Conservation (phyloP, 768 basidiomycete genomes). For the Hypholoma sublateritium region DNA sequence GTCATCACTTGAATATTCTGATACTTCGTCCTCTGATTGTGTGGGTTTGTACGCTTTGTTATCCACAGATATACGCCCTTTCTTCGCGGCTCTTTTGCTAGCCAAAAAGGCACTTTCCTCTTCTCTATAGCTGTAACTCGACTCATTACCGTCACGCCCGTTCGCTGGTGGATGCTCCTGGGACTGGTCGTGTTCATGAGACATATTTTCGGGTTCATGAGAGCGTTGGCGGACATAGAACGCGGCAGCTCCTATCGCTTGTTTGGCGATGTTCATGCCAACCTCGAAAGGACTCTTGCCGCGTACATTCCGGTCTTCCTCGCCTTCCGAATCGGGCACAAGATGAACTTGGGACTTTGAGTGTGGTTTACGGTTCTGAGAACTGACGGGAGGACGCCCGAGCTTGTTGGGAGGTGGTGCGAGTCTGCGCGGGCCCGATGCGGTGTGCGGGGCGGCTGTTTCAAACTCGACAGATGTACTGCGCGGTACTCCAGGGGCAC, state of each 20-base stretch:
- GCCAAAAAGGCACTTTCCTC: slow-evolving; percentile 69
- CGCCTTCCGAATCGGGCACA: slow-evolving; percentile 72
- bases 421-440: slow-evolving; percentile 48
- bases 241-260: slow-evolving; percentile 52
- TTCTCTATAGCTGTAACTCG: slow-evolving; percentile 76
- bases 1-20: slow-evolving; percentile 53
- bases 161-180: slow-evolving; percentile 29
- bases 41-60: slow-evolving; percentile 82
- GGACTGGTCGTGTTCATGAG: slow-evolving; percentile 33
- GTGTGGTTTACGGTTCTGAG: slow-evolving; percentile 41
- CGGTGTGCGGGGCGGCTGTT: slow-evolving; percentile 52
- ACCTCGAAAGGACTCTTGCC: slow-evolving; percentile 72
- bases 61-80: slow-evolving; percentile 68
- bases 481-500: slow-evolving; percentile 48
- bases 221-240: slow-evolving; percentile 69
- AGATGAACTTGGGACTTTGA: slow-evolving; percentile 53
- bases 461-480: slow-evolving; percentile 84
- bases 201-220: slow-evolving; percentile 48
- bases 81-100: slow-evolving; percentile 37
- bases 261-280: slow-evolving; percentile 54
- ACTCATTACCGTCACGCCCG: slow-evolving; percentile 36
- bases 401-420: slow-evolving; percentile 51
- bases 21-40: slow-evolving; percentile 63
- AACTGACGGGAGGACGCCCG: slow-evolving; percentile 18
- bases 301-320: slow-evolving; percentile 45